Percentiles rank a stretch among this genome's conserved stretches.
Conservation (phyloP, 352 stramenopile genomes). For the Phytophthora syringae region DNA sequence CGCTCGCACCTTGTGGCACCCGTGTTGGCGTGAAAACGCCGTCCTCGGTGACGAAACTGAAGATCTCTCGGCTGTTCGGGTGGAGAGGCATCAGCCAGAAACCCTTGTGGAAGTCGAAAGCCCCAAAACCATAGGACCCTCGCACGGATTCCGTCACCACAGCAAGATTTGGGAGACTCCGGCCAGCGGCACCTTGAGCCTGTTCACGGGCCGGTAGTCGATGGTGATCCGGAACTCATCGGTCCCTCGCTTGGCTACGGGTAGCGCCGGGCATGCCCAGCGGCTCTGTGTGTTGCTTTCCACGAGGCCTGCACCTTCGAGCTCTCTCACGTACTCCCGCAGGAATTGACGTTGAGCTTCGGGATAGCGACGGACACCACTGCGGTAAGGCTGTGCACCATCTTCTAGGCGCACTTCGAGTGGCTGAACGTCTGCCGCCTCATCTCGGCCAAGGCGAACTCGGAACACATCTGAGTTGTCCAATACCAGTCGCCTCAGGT, state of each 20-base stretch:
- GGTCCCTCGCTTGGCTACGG: neutral
- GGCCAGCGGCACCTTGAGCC: neutral
- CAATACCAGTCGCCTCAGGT: neutral
- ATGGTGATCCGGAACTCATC: neutral
- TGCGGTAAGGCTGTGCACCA: constrained; percentile 7
- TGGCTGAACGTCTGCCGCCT: constrained; percentile 4
- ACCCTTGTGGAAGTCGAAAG: neutral
- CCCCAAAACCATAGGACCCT: neutral
- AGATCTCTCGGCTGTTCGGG: neutral
- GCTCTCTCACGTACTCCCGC: constrained; percentile 6
- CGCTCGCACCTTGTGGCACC: too few species aligned
- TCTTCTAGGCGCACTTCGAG: constrained; percentile 2
- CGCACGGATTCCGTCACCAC: neutral
- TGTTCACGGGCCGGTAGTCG: neutral
- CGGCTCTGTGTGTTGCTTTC: neutral
- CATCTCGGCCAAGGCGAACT: neutral
- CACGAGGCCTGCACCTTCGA: neutral
- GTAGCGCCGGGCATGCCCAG: neutral
- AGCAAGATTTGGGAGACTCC: neutral
- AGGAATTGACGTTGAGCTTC: constrained; percentile 8
- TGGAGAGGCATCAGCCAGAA: neutral
- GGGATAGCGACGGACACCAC: constrained; percentile 9
- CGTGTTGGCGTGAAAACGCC: neutral
- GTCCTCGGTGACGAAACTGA: constrained; percentile 11
- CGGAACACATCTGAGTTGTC: constrained; percentile 11